A percentile compares a stretch with the other conserved stretches of the same genome.
phyloP scores from a whole-genome alignment of 352 stramenopile species.

The Thraustochytrium sp. region DNA sequence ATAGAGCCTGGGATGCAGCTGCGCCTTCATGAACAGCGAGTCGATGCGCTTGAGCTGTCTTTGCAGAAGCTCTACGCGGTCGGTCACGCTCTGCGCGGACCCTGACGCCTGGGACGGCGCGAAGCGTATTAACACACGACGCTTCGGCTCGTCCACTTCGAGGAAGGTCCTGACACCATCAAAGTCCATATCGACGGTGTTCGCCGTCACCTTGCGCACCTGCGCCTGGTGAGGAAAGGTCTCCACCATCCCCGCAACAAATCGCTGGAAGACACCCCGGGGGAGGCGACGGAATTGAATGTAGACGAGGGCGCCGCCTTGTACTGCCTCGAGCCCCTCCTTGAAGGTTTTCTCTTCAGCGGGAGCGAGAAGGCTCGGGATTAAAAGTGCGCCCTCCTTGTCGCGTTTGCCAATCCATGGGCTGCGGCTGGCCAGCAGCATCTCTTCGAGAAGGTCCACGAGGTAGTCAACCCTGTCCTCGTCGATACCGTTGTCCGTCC shows the following conservation, averaged over 20 bases:
- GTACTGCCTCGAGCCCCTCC: neutral
- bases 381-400: neutral
- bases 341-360: neutral
- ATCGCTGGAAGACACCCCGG: neutral
- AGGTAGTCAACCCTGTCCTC: neutral
- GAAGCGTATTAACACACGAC: neutral
- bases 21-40: too few relatives aligned
- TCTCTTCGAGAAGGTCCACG: neutral
- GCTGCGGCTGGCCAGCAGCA: neutral
- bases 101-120: neutral
- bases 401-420: neutral
- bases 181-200: neutral
- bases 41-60: too few relatives aligned
- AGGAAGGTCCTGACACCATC: neutral
- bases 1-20: too few relatives aligned
- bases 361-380: neutral
- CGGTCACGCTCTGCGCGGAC: too few relatives aligned
- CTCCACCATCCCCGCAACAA: neutral
- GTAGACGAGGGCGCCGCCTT: neutral
- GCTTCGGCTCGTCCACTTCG: too few relatives aligned
- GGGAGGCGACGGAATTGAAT: neutral
- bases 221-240: neutral
- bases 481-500: too few relatives aligned
- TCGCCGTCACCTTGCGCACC: neutral
- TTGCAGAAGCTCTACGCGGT: too few relatives aligned